A percentile compares a stretch with the other conserved stretches of the same genome.
Conservation (phyloP, 768 basidiomycete genomes). For the Fomitopsis serialis region DNA sequence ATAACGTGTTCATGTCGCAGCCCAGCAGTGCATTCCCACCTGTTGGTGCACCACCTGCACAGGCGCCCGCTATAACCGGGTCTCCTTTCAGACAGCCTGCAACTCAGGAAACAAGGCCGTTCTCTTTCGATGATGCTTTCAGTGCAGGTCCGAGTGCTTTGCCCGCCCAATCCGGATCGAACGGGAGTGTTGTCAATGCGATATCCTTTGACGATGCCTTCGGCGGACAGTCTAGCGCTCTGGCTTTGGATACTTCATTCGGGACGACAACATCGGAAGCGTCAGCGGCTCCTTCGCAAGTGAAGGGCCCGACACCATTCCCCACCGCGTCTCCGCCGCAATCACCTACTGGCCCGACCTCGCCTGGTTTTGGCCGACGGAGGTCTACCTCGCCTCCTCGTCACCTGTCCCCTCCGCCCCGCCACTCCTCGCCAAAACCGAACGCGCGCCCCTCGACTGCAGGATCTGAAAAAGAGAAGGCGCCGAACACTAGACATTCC, state of each 20-base stretch:
- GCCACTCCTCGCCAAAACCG: slow-evolving; percentile 48
- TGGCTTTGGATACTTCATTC: slow-evolving; percentile 37
- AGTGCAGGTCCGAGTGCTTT: slow-evolving; percentile 21
- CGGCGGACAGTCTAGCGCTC: slow-evolving; percentile 37
- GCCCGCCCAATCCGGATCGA: slow-evolving; percentile 7
- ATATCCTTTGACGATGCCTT: slow-evolving; percentile 57
- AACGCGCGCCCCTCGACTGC: slow-evolving; percentile 47
- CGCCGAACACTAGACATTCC: slow-evolving; percentile 51
- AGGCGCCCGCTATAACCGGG: slow-evolving; percentile 5
- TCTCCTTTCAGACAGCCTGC: not conserved
- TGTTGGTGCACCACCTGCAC: slow-evolving; percentile 7
- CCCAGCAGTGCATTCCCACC: slow-evolving; percentile 7
- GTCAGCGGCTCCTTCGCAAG: slow-evolving; percentile 15
- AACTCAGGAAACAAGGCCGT: slow-evolving; percentile 5
- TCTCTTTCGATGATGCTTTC: slow-evolving; percentile 47
- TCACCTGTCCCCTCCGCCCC: slow-evolving; percentile 47
- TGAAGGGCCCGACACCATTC: slow-evolving; percentile 25
- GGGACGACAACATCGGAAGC: slow-evolving; percentile 29
- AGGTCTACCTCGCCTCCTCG: slow-evolving; percentile 42
- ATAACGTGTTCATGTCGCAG: slow-evolving; percentile 26
- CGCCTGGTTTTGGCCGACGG: slow-evolving; percentile 12
- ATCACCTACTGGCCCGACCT: slow-evolving; percentile 31
- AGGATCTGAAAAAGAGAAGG: slow-evolving; percentile 50
- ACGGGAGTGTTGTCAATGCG: slow-evolving; percentile 13
- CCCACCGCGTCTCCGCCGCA: slow-evolving; percentile 35